A percentile compares a stretch with the other conserved stretches of the same genome.
These are phyloP conservation scores for Mycena venus DNA, from an alignment of 768 basidiomycete genomes.

Conservation along the genomic window DNA sequence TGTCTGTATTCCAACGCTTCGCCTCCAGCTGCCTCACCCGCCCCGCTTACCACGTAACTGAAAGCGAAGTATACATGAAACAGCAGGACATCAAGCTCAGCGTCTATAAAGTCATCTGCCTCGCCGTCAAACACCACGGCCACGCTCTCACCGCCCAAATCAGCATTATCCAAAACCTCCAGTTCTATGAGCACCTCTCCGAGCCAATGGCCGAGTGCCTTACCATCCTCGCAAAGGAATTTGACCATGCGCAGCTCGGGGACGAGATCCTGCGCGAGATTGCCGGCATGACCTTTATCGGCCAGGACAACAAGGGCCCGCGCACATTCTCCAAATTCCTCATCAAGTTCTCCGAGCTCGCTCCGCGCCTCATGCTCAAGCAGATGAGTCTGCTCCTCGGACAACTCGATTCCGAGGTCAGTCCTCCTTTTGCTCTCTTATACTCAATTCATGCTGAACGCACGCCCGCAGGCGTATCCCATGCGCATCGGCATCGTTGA, in stretches of 20 bases:
- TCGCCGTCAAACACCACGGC: conserved; percentile 91
- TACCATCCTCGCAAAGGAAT: conserved; percentile 83
- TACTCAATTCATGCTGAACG: neutral
- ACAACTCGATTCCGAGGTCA: conserved; percentile 93
- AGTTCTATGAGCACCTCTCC: conserved; percentile 94
- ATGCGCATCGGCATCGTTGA: conserved; percentile 97
- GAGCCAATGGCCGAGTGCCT: conserved; percentile 96
- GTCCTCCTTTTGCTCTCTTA: conserved; percentile 28
- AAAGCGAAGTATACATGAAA: conserved; percentile 93
- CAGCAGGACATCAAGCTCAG: conserved; percentile 72
- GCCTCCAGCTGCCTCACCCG: conserved; percentile 91
- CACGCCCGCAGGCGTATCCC: conserved; percentile 82
- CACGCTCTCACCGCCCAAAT: conserved; percentile 90
- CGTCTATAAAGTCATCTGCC: conserved; percentile 91
- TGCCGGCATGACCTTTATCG: conserved; percentile 79
- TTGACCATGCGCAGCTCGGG: conserved; percentile 89
- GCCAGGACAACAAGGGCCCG: conserved; percentile 89
- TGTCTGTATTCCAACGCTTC: conserved; percentile 17
- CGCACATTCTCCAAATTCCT: conserved; percentile 89
- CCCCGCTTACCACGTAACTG: conserved; percentile 88
- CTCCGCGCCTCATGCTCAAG: conserved; percentile 86
- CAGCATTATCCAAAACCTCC: conserved; percentile 90
- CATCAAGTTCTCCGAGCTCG: conserved; percentile 81
- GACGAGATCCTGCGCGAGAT: conserved; percentile 95
- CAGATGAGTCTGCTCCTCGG: conserved; percentile 88